Percentiles rank a stretch among this genome's conserved stretches.
phyloP scores from a whole-genome alignment of 805 yeast genomes.

The Kregervanrija pseudodelftensis region DNA sequence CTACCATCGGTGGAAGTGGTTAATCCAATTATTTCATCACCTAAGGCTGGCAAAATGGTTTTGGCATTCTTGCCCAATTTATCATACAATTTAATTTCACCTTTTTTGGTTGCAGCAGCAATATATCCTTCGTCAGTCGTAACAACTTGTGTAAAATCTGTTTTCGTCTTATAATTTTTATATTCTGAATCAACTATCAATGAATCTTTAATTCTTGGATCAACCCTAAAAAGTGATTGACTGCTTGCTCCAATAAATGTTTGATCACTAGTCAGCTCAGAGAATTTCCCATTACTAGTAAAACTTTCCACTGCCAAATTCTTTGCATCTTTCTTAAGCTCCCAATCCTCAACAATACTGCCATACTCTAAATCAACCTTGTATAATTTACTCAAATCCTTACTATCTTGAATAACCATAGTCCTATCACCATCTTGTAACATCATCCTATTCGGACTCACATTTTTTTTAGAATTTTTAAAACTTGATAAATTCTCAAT shows the following conservation, averaged over 20 bases:
- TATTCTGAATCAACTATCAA: slow-evolving; percentile 45
- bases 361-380: slow-evolving; percentile 79
- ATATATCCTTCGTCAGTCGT: slow-evolving; percentile 69
- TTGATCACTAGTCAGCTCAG: slow-evolving; percentile 67
- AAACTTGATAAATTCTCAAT: slow-evolving; percentile 51
- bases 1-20: slow-evolving; percentile 75
- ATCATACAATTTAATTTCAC: slow-evolving; percentile 72
- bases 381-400: slow-evolving; percentile 40
- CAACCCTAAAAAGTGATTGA: slow-evolving; percentile 65
- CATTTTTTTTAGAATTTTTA: slow-evolving; percentile 34
- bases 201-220: slow-evolving; percentile 67
- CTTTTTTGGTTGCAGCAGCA: slow-evolving; percentile 70
- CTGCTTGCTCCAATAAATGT: slow-evolving; percentile 65
- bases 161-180: slow-evolving; percentile 49
- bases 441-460: slow-evolving; percentile 61
- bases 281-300: slow-evolving; percentile 67
- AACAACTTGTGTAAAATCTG: slow-evolving; percentile 51
- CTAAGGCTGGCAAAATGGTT: slow-evolving; percentile 74
- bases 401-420: slow-evolving; percentile 56
- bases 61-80: slow-evolving; percentile 69
- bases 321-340: slow-evolving; percentile 30
- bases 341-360: slow-evolving; percentile 82
- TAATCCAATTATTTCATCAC: slow-evolving; percentile 61
- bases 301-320: slow-evolving; percentile 44
- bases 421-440: slow-evolving; percentile 67